Conservation (phyloP, 2,329 filamentous ascomycete species). For the Aspergillus pseudonomiae region DNA sequence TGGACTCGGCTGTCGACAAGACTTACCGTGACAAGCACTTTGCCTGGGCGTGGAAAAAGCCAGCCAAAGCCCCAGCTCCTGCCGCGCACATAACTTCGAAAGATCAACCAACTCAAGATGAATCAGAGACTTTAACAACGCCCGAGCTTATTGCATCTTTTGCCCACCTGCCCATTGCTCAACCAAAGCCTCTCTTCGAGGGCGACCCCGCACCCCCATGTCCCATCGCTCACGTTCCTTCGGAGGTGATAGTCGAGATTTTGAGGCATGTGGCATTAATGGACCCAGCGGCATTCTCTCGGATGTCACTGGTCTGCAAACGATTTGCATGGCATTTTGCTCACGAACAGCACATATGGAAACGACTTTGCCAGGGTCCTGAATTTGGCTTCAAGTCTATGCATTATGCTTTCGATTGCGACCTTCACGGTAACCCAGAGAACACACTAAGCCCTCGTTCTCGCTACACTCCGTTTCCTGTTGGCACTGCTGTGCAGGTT, state of each 20-base stretch:
- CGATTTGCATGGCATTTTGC: slow-evolving; percentile 81
- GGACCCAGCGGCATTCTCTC: slow-evolving; percentile 77
- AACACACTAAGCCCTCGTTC: slow-evolving; percentile 35
- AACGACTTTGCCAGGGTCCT: slow-evolving; percentile 67
- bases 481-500: slow-evolving; percentile 30
- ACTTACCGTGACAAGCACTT: slow-evolving; percentile 92
- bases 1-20: slow-evolving; percentile 83
- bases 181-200: slow-evolving; percentile 69
- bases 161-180: slow-evolving; percentile 68
- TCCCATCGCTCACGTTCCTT: slow-evolving; percentile 74
- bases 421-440: slow-evolving; percentile 53
- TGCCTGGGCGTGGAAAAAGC: slow-evolving; percentile 62
- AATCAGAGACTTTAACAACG: slow-evolving; percentile 52
- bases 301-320: slow-evolving; percentile 81
- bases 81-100: slow-evolving; percentile 56
- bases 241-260: slow-evolving; percentile 83
- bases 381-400: slow-evolving; percentile 81
- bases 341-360: slow-evolving; percentile 87
- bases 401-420: slow-evolving; percentile 75
- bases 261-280: slow-evolving; percentile 71
- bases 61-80: slow-evolving; percentile 47
- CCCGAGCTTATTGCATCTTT: slow-evolving; percentile 77
- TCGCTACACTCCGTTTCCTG: slow-evolving; percentile 42
- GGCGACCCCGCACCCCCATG: slow-evolving; percentile 75
- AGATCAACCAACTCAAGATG: slow-evolving; percentile 61